Percentiles rank a stretch among this genome's conserved stretches.
Evolutionary conservation across 169 alveolate species (phyloP).

Genomic region (Hepatocystis sp.): DNA sequence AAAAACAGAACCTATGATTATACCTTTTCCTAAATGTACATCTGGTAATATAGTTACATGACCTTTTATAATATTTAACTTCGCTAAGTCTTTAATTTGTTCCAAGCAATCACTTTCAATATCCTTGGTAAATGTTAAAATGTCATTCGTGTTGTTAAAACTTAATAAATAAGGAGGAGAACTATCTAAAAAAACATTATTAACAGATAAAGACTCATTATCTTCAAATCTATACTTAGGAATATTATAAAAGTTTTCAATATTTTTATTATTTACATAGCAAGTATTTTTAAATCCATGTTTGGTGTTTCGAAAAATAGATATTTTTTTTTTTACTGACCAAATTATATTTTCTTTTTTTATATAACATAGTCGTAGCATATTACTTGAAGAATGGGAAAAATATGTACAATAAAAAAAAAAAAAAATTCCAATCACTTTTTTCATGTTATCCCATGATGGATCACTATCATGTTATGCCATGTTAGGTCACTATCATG

Average conservation of each 20-base stretch:
- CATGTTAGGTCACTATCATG: too few relatives aligned
- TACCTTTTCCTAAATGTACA: conserved; percentile 86
- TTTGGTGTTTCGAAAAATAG: neutral
- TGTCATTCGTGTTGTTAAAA: conserved; percentile 37
- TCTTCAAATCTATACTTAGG: conserved; percentile 11
- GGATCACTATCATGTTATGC: too few relatives aligned
- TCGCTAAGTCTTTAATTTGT: conserved; percentile 75
- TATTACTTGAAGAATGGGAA: too few relatives aligned
- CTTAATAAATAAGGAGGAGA: conserved; percentile 53
- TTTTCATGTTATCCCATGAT: too few relatives aligned
- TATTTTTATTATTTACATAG: conserved; percentile 1
- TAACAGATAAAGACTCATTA: too few relatives aligned
- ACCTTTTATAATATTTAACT: conserved; percentile 73
- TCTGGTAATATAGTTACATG: conserved; percentile 84
- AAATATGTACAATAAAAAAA: neutral
- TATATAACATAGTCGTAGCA: neutral
- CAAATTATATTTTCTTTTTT: neutral
- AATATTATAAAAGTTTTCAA: conserved; percentile 21
- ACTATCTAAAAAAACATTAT: too few relatives aligned
- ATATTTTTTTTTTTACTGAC: neutral
- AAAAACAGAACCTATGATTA: conserved; percentile 80
- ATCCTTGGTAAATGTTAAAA: conserved; percentile 48
- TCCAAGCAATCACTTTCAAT: conserved; percentile 50
- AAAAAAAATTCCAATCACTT: neutral
- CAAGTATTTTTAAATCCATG: neutral